Base-by-base conservation (phyloP, 106 monocot genomes). In the Posidonia australis region DNA sequence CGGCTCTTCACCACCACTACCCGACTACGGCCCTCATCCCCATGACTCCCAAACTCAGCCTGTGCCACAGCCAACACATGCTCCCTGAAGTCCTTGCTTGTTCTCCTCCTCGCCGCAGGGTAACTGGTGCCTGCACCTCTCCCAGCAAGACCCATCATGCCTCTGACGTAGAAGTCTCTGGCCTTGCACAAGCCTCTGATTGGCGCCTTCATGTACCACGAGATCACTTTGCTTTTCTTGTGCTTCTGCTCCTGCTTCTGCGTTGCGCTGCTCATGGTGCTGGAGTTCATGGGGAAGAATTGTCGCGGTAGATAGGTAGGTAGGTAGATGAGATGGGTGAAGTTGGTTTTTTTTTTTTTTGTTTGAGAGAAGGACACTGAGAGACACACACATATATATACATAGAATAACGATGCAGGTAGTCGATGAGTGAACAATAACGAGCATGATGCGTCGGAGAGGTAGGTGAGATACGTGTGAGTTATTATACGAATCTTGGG, bases 121-220 rank as follows among this genome's bases (percentile, higher is more conserved):
- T 14, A 58, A 13, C 3, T 18, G 16, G 58, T 28, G 58, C 21
- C 9, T 29, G 10, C 5, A 18, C 18, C 11, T 30, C 26, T 58
- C 30, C 58, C 28, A 2, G 58, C 6, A 9, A 16, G 27, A 29
- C 58, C 58, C 58, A 58, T 58, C 29, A 58, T 58, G 30, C 16
- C 27, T 23, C 23, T 27, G 27, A 58, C 14, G 30, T 58, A 58
- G 16, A 31, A 1, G 58, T 58, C 30, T 30, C 58, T 58, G 11
- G 17, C 58, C 16, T 30, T 27, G 30, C 28, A 30, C n/a, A 58
- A 26, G 29, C 58, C 58, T 0, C 28, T n/a, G 30, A 31, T 58
- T 3, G 58, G 58, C 17, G 28, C 58, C 58, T 58, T 58, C 28
- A 58, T 58, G 58, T 10, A 58, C 58, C 58, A 58, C 10, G 27